Base-by-base conservation (phyloP, 139 green algal species). In the Picochlorum sp. region DNA sequence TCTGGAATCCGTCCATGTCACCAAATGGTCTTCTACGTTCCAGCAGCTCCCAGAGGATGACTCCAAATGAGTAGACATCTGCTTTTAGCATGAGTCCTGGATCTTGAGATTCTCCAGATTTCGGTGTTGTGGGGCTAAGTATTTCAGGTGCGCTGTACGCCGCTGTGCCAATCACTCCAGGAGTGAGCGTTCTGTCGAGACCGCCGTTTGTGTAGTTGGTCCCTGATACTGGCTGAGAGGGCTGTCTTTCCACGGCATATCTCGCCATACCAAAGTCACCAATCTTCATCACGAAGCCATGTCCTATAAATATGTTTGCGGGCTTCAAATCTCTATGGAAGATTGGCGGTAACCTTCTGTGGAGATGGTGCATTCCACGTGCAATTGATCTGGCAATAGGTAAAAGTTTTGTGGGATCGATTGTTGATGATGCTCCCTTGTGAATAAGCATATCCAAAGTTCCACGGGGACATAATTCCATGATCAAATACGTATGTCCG, bases 331-430 rank as follows among this genome's bases (percentile, higher is more conserved):
- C 80, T 26, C 78, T 46, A 71, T 95, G 89, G 56, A 95, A 61
- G 47, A 95, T 89, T 49, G 88, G 80, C 4, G 88, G 88, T 14
- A 8, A 54, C 41, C 82, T 82, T 18, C 70, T 82, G 77, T 96
- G 89, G 46, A 96, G 75, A 75, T 96, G 88, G 3, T 78, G 65
- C 82, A 91, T 74, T 49, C 77, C 73, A n/a, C 70, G 56, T 2
- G 70, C 70, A 4, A 76, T 56, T 37, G 56, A 68, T 34, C 70
- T 64, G 56, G 70, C 70, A 54, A 76, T 76, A 45, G 70, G 70
- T 49, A 76, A 57, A 58, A 82, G 54, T 71, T 82, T 82, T n/a
- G 49, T 24, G 0, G 74, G 67, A 45, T 81, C 74, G 13, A 51
- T 65, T 32, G 20, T 16, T 23, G 56, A 20, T 2, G 26, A 64